A percentile compares a stretch with the other conserved stretches of the same genome.
Evolutionary conservation across 768 basidiomycete genomes (phyloP).

Genomic region (Suillus bovinus): DNA sequence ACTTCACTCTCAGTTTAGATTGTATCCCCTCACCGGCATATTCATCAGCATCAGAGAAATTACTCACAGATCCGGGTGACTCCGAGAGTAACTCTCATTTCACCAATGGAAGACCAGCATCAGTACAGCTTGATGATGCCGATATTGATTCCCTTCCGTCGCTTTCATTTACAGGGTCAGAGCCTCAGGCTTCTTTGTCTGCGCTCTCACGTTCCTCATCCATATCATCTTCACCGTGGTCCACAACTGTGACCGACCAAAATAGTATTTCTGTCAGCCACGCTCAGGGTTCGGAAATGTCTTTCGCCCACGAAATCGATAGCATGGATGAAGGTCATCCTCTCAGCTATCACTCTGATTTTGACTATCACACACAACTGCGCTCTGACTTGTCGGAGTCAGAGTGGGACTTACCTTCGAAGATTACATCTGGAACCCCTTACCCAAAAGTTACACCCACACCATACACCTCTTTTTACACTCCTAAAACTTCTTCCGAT

Average conservation of each 20-base stretch:
- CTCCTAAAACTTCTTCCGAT: slow-evolving; percentile 31
- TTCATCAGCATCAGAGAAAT: slow-evolving; percentile 13
- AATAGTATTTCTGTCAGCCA: slow-evolving; percentile 19
- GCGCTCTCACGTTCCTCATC: slow-evolving; percentile 47
- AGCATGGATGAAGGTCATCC: slow-evolving; percentile 29
- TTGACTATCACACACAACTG: slow-evolving; percentile 37
- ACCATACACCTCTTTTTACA: slow-evolving; percentile 22
- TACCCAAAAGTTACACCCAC: slow-evolving; percentile 18
- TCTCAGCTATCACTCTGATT: slow-evolving; percentile 36
- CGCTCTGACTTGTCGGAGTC: slow-evolving; percentile 32
- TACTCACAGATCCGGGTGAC: slow-evolving; percentile 7
- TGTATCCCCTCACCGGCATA: slow-evolving; percentile 7
- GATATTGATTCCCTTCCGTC: slow-evolving; percentile 35
- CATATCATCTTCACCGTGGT: slow-evolving; percentile 35
- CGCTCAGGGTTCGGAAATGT: slow-evolving; percentile 10
- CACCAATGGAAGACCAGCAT: slow-evolving; percentile 19
- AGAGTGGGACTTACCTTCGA: slow-evolving; percentile 15
- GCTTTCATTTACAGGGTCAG: slow-evolving; percentile 34
- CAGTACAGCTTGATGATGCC: slow-evolving; percentile 21
- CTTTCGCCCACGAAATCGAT: slow-evolving; percentile 7
- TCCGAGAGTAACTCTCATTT: slow-evolving; percentile 9
- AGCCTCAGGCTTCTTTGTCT: slow-evolving; percentile 28
- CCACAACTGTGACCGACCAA: slow-evolving; percentile 19
- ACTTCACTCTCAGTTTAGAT: not conserved
- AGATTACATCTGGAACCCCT: slow-evolving; percentile 12